Evolutionary conservation across 129 eudicot genomes (phyloP).

Genomic region (Saussurea involucrata): DNA sequence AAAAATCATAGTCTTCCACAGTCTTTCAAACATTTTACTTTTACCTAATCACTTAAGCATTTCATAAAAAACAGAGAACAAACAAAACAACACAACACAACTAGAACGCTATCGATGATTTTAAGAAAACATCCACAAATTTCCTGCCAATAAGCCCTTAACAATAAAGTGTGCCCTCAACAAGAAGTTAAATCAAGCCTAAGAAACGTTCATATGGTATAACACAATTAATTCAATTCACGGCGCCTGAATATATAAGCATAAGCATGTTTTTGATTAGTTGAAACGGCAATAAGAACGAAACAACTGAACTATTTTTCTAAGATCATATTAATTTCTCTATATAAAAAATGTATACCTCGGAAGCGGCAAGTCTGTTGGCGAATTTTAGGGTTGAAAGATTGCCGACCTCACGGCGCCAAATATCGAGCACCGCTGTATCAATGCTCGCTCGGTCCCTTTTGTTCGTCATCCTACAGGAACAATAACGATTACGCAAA

Average conservation of each 20-base stretch:
- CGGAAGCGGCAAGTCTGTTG: constrained; percentile 69
- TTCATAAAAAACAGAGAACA: not conserved
- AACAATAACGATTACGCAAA: constrained; percentile 4
- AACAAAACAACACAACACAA: not conserved
- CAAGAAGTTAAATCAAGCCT: not conserved
- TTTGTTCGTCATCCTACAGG: constrained; percentile 37
- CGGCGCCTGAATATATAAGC: not conserved
- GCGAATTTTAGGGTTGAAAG: constrained; percentile 65
- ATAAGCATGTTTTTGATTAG: not conserved
- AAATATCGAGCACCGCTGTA: constrained; percentile 57
- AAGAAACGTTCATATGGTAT: not conserved
- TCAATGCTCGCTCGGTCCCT: constrained; percentile 37
- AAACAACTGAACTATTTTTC: not conserved
- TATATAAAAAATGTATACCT: constrained; percentile 36
- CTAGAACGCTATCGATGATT: not conserved
- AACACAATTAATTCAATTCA: not conserved
- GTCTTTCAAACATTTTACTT: not conserved
- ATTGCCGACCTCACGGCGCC: constrained; percentile 74
- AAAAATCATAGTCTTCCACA: not conserved
- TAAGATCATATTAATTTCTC: not conserved
- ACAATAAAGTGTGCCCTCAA: constrained; percentile 1
- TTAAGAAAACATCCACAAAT: not conserved
- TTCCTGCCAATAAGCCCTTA: not conserved
- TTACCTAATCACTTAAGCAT: not conserved
- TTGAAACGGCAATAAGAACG: not conserved